These are phyloP conservation scores for Tubosaeta sp. DNA, from an alignment of 768 basidiomycete species.

Conservation along the genomic window DNA sequence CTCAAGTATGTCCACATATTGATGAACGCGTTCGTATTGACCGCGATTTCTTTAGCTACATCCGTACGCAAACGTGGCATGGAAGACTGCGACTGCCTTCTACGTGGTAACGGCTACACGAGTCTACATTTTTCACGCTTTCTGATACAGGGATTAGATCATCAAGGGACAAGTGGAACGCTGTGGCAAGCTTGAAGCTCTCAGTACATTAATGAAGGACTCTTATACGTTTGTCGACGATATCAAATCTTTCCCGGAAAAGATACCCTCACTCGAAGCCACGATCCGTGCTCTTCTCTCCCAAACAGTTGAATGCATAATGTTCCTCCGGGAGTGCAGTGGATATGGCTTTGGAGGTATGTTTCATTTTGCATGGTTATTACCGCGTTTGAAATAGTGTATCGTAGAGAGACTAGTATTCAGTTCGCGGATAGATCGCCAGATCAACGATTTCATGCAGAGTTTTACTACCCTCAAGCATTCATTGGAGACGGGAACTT, in stretches of 20 bases:
- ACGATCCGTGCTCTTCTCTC: conserved; percentile 23
- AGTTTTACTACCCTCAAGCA: conserved; percentile 23
- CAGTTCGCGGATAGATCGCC: conserved; percentile 19
- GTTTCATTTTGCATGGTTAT: not conserved
- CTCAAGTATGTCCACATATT: conserved; percentile 13
- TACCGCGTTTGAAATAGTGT: conserved; percentile 3
- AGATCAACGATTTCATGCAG: conserved; percentile 17
- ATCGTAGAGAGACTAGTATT: conserved; percentile 13
- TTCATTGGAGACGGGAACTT: conserved; percentile 24
- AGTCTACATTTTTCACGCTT: not conserved
- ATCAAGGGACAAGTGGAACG: conserved; percentile 27
- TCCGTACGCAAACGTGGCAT: conserved; percentile 25
- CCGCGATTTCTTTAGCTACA: conserved; percentile 12
- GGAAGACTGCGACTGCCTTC: conserved; percentile 25
- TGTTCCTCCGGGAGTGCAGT: conserved; percentile 35
- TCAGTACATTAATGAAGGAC: conserved; percentile 29
- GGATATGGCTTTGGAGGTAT: conserved; percentile 34
- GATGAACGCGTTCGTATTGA: not conserved
- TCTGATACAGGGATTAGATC: conserved; percentile 19
- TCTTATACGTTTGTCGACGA: conserved; percentile 31
- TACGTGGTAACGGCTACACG: conserved; percentile 19
- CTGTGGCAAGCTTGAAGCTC: conserved; percentile 22
- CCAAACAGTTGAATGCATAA: conserved; percentile 35
- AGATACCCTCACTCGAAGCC: conserved; percentile 25
- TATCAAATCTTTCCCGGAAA: conserved; percentile 25